Conservation (phyloP, 768 basidiomycete genomes). For the Tylopilus intermedius region DNA sequence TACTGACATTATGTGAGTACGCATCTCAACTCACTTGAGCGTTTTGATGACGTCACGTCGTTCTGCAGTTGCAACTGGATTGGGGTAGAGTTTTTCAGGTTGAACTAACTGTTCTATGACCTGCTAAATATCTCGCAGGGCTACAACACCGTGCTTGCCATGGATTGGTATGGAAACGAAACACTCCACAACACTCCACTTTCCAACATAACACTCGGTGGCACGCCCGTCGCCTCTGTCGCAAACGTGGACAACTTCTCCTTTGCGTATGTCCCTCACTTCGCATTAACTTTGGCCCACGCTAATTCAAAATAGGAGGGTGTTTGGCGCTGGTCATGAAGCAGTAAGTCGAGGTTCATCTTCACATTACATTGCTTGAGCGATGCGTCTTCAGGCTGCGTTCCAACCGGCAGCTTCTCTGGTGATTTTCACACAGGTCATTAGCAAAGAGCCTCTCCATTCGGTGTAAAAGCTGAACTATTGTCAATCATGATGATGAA, state of each 20-base stretch:
- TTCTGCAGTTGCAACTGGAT: slow-evolving; percentile 11
- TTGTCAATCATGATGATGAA: no score
- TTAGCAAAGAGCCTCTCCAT: slow-evolving; percentile 48
- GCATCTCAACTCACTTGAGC: neutral
- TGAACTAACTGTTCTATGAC: neutral
- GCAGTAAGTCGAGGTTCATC: slow-evolving; percentile 39
- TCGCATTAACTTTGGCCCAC: neutral
- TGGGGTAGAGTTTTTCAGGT: slow-evolving; percentile 25
- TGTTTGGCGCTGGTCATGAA: slow-evolving; percentile 58
- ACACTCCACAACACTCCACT: slow-evolving; percentile 37
- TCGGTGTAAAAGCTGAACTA: no score
- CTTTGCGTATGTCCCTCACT: slow-evolving; percentile 51
- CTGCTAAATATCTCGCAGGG: slow-evolving; percentile 20
- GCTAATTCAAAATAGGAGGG: slow-evolving; percentile 35
- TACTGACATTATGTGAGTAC: slow-evolving; percentile 24
- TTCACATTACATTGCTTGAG: neutral
- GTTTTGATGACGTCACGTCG: slow-evolving; percentile 4
- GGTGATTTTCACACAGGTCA: slow-evolving; percentile 43
- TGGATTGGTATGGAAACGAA: slow-evolving; percentile 44
- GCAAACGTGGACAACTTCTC: slow-evolving; percentile 64
- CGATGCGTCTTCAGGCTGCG: slow-evolving; percentile 37
- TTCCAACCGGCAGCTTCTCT: neutral
- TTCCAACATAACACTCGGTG: slow-evolving; percentile 54
- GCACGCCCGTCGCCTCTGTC: slow-evolving; percentile 49
- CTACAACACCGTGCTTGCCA: slow-evolving; percentile 36